phyloP scores from a whole-genome alignment of 352 stramenopile genomes.

The Aphanomyces euteiches region DNA sequence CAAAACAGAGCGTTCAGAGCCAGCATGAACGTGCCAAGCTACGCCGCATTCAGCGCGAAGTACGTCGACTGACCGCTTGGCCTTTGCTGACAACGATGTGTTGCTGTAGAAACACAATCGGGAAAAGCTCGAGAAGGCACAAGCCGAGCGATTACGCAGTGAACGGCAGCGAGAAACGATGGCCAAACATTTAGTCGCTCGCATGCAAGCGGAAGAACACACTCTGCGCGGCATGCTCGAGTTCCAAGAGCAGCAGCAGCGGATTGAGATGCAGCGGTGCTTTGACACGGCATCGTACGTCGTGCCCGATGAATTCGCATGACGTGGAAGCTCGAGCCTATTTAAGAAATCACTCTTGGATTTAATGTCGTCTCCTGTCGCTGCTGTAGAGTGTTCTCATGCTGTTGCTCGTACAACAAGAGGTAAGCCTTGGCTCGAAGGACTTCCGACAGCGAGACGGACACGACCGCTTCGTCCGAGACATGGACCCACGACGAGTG shows the following conservation, averaged over 20 bases:
- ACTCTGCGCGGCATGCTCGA: conserved; percentile 17
- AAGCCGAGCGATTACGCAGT: conserved; percentile 5
- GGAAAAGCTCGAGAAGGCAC: conserved; percentile 1
- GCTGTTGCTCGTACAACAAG: conserved; percentile 84
- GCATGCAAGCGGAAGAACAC: conserved; percentile 14
- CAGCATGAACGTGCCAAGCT: conserved; percentile 10
- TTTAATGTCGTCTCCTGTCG: neutral
- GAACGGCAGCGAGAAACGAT: conserved; percentile 13
- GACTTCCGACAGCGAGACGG: conserved; percentile 56
- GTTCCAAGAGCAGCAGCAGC: conserved; percentile 22
- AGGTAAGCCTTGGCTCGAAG: conserved; percentile 81
- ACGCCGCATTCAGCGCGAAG: neutral
- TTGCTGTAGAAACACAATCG: neutral
- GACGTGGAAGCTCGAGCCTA: neutral
- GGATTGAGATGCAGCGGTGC: conserved; percentile 23
- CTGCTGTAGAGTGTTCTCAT: neutral
- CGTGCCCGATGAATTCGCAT: conserved; percentile 6
- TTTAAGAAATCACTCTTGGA: neutral
- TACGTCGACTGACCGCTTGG: neutral
- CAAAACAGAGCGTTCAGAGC: neutral
- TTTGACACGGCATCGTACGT: conserved; percentile 17
- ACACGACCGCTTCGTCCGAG: conserved; percentile 73
- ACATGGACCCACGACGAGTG: conserved; percentile 70
- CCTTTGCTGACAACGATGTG: neutral
- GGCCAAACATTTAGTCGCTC: conserved; percentile 13